A percentile compares a stretch with the other conserved stretches of the same genome.
phyloP scores from a whole-genome alignment of 2,329 filamentous ascomycete species.

The Epichloe scottii region DNA sequence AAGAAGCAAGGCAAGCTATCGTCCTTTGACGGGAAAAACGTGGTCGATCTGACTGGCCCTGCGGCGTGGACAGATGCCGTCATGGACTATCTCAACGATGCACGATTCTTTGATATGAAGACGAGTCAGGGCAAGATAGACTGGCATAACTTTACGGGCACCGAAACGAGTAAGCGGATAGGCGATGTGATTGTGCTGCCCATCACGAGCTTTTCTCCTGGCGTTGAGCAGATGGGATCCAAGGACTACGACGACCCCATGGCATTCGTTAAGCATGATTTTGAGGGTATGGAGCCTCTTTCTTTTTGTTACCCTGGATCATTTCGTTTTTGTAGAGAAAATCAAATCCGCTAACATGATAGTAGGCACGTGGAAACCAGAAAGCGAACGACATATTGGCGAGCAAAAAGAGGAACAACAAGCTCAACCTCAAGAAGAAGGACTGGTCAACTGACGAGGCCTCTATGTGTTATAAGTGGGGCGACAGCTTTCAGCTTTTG shows the following conservation, averaged over 20 bases:
- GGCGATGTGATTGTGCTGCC: conserved; percentile 89
- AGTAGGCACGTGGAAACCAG: conserved; percentile 64
- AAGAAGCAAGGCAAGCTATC: conserved; percentile 56
- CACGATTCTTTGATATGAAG: conserved; percentile 72
- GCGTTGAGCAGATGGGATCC: conserved; percentile 85
- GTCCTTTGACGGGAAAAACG: conserved; percentile 50
- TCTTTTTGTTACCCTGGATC: background rate
- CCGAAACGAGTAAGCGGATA: conserved; percentile 70
- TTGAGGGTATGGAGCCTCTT: conserved; percentile 58
- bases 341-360: conserved; percentile 6
- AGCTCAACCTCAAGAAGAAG: background rate
- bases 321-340: conserved; percentile 4
- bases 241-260: conserved; percentile 81
- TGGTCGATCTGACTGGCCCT: conserved; percentile 90
- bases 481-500: background rate
- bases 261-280: conserved; percentile 95
- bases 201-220: conserved; percentile 94
- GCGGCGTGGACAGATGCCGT: conserved; percentile 88
- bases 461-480: too few relatives aligned
- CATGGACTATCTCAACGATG: conserved; percentile 89
- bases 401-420: conserved; percentile 19
- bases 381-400: conserved; percentile 58
- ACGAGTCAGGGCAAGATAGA: conserved; percentile 62
- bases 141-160: conserved; percentile 80
- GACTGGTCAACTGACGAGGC: background rate